phyloP scores from a whole-genome alignment of 2,329 filamentous ascomycete genomes.

The Trichocomaceae sp. region DNA sequence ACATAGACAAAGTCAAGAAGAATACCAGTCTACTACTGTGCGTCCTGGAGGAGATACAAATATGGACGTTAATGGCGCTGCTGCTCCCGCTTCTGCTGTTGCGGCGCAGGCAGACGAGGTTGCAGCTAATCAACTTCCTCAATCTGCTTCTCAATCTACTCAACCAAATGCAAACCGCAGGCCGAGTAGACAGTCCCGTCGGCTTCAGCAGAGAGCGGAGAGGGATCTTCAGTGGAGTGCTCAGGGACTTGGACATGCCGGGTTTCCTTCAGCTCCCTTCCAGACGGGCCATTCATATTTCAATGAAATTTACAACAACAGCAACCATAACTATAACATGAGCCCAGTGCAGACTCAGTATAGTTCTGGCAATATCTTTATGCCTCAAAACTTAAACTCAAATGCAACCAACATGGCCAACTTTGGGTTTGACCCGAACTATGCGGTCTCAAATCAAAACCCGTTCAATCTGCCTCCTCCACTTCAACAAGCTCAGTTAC shows the following conservation, averaged over 20 bases:
- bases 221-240: background rate
- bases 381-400: background rate
- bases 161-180: background rate
- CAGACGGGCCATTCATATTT: background rate
- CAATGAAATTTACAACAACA: background rate
- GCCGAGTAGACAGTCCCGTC: background rate
- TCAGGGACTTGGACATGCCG: background rate
- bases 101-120: background rate
- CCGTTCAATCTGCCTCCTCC: background rate
- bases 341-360: background rate
- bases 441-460: background rate
- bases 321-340: background rate
- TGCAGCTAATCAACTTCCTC: background rate
- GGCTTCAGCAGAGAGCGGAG: background rate
- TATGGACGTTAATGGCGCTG: background rate
- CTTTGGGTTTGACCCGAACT: conserved; percentile 3
- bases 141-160: background rate
- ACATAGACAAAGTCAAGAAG: background rate
- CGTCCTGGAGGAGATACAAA: background rate
- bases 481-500: background rate
- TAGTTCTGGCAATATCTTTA: background rate
- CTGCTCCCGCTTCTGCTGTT: background rate
- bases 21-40: background rate
- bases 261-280: background rate
- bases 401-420: background rate